Base-by-base conservation (phyloP, 2,329 filamentous ascomycete species). In the Fonsecaea erecta region DNA sequence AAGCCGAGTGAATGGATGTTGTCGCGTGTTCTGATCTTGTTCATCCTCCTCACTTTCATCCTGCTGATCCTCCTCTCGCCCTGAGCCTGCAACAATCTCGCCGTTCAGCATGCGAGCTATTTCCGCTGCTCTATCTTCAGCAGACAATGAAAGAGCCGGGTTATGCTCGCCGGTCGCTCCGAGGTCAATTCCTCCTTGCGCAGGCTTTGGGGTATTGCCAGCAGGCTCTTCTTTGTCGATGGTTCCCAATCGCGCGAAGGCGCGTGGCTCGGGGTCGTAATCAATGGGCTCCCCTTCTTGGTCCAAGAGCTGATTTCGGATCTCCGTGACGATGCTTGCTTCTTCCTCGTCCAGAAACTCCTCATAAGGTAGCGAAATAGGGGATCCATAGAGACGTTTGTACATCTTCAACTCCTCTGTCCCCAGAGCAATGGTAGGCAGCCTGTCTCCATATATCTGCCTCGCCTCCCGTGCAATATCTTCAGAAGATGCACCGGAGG, bases 381-480 rank as follows among this genome's bases (percentile, higher is more conserved):
- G 92, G 35, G 88, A 82, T 1, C 93, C 94, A 75, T 95, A 97
- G 16, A 96, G 79, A 68, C 92, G 84, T 74, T 90, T 87, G 76
- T 96, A 97, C 0, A 96, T 79, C 54, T 80, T 81, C 72, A 90
- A 88, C 75, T 97, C 93, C 60, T 90, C 85, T 0, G 84, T 82
- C 35, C 82, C 87, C 58, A 97, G 77, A 71, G 91, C 86, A 35
- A 84, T 88, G 34, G 87, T 85, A 0, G 93, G 93, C 26, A 97
- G 77, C 0, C 84, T 88, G 73, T 95, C 88, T 67, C 92, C 89
- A 75, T 92, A 96, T 8, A 86, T 83, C 68, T 91, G 88, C 72
- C 90, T 87, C 37, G 91, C 89, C 70, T 87, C 83, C 62, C 90
- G 86, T 34, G 92, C 92, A 7, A 89, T 79, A 11, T 81, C 80